Evolutionary conservation across 2,329 filamentous ascomycete species (phyloP).

Genomic region (Monilinia fructicola): DNA sequence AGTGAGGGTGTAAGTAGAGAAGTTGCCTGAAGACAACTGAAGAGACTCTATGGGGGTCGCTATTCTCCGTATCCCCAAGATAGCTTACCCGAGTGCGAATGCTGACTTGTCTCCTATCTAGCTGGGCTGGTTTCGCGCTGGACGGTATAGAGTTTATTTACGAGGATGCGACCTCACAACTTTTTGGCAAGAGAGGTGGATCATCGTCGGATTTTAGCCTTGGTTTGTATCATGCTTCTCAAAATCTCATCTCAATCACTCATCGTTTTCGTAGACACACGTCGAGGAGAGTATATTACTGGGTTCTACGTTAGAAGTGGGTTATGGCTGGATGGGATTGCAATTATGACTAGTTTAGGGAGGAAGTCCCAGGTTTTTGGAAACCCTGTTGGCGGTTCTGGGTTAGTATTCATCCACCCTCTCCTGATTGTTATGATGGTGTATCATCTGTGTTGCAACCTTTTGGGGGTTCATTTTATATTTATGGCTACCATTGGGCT

Average conservation of each 20-base stretch:
- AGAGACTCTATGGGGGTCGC: not conserved
- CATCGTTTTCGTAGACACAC: conserved; percentile 59
- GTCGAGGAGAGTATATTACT: conserved; percentile 80
- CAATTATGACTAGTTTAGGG: conserved; percentile 86
- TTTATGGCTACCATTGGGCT: not conserved
- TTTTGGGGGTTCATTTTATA: not conserved
- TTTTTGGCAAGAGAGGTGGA: conserved; percentile 81
- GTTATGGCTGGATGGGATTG: conserved; percentile 81
- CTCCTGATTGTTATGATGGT: not conserved
- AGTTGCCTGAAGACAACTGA: not conserved
- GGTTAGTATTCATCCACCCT: conserved; percentile 58
- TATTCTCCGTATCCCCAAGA: not conserved
- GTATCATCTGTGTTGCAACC: not conserved
- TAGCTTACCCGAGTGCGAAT: not conserved
- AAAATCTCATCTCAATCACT: not conserved
- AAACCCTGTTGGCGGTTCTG: conserved; percentile 73
- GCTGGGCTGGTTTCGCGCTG: conserved; percentile 58
- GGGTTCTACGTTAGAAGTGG: conserved; percentile 83
- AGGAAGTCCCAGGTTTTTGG: conserved; percentile 83
- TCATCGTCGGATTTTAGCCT: conserved; percentile 72
- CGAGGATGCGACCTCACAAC: conserved; percentile 77
- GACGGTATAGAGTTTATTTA: conserved; percentile 92
- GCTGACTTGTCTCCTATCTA: conserved; percentile 13
- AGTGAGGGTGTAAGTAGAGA: conserved; percentile 68
- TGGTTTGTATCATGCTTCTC: conserved; percentile 51